phyloP scores from a whole-genome alignment of 768 basidiomycete species.

The Suillus subluteus region DNA sequence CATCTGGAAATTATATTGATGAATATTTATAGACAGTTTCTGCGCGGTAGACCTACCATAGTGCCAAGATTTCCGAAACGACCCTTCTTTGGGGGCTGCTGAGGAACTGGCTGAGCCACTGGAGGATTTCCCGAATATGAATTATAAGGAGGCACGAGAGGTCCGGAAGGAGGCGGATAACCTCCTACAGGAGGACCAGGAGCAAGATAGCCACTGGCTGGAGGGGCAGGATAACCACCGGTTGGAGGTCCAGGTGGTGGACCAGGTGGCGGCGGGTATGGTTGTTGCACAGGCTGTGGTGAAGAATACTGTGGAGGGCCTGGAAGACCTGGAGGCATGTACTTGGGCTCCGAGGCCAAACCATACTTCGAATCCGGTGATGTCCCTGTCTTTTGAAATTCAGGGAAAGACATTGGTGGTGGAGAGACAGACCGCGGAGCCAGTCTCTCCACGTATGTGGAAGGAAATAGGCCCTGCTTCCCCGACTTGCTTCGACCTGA shows the following conservation, averaged over 20 bases:
- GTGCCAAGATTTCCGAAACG: conserved; percentile 45
- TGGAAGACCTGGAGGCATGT: conserved; percentile 2
- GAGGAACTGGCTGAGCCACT: conserved; percentile 40
- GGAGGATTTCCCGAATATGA: conserved; percentile 27
- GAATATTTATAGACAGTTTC: neutral
- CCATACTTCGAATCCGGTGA: conserved; percentile 14
- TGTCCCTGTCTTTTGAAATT: conserved; percentile 23
- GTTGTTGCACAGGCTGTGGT: neutral
- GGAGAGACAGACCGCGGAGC: conserved; percentile 23
- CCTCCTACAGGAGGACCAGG: conserved; percentile 5
- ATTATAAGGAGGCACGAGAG: conserved; percentile 21
- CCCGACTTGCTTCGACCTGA: conserved; percentile 65
- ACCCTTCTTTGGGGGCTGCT: conserved; percentile 35
- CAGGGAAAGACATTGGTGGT: conserved; percentile 21
- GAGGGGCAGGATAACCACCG: conserved; percentile 16
- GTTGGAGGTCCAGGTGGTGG: neutral
- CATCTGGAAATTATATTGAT: conserved; percentile 24
- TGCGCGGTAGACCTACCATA: conserved; percentile 29
- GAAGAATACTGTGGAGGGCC: conserved; percentile 19
- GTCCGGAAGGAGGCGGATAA: conserved; percentile 18
- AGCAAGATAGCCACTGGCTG: conserved; percentile 17
- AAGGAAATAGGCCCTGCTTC: conserved; percentile 76
- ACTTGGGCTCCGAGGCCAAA: conserved; percentile 16
- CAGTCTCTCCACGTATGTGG: conserved; percentile 69
- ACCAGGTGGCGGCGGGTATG: conserved; percentile 18